Evolutionary conservation across 2,329 filamentous ascomycete genomes (phyloP).

Genomic region (Aspergillus hortae): DNA sequence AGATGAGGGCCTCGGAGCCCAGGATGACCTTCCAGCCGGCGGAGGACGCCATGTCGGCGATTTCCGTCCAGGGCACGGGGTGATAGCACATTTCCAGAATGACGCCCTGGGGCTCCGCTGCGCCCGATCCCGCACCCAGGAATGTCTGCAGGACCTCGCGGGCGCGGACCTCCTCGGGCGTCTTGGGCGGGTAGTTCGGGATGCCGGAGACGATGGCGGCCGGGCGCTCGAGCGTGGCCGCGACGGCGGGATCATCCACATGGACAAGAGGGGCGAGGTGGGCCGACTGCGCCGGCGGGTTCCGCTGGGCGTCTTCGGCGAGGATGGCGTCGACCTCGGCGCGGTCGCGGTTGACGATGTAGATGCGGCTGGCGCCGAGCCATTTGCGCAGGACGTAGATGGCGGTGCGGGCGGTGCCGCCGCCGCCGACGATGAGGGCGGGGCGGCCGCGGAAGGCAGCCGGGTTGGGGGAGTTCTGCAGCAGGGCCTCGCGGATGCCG

Average conservation of each 20-base stretch:
- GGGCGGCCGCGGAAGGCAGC: constrained; percentile 49
- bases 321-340: constrained; percentile 66
- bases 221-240: constrained; percentile 54
- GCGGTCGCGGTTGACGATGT: constrained; percentile 72
- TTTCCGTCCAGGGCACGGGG: constrained; percentile 64
- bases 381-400: constrained; percentile 71
- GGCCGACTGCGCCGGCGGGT: constrained; percentile 27
- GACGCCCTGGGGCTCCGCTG: constrained; percentile 53
- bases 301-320: constrained; percentile 60
- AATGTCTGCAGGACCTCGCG: constrained; percentile 49
- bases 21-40: constrained; percentile 70
- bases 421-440: constrained; percentile 71
- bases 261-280: constrained; percentile 49
- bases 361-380: constrained; percentile 65
- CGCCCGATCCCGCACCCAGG: constrained; percentile 21
- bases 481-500: constrained; percentile 70
- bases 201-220: constrained; percentile 71
- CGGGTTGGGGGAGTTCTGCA: constrained; percentile 45
- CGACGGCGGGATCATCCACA: constrained; percentile 60
- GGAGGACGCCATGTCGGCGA: constrained; percentile 58
- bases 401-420: constrained; percentile 73
- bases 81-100: constrained; percentile 85
- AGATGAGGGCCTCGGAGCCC: constrained; percentile 73
- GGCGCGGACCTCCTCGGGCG: constrained; percentile 58
- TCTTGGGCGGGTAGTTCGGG: constrained; percentile 70